phyloP scores from a whole-genome alignment of 75 land plant species.

The Picea glauca region DNA sequence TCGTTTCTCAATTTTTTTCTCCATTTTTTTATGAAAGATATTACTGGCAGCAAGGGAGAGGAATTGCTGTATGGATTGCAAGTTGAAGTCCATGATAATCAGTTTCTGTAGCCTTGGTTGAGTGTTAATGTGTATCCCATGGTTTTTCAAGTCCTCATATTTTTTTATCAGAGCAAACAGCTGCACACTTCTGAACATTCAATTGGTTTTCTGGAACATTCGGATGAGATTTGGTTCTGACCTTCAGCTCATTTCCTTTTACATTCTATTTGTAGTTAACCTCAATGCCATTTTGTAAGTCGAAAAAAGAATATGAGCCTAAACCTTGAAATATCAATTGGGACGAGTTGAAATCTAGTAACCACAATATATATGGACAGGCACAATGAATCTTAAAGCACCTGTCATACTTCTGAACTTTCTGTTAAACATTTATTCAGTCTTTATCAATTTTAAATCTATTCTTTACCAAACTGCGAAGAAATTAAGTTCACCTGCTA shows the following conservation, averaged over 20 bases:
- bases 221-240: too few species aligned
- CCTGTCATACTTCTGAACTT: neutral
- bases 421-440: neutral
- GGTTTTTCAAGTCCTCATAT: neutral
- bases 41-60: neutral
- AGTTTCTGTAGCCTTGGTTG: neutral
- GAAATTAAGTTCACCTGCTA: neutral
- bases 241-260: too few species aligned
- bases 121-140: neutral
- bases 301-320: neutral
- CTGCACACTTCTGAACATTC: too few species aligned
- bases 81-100: conserved; percentile 3
- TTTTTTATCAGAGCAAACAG: neutral
- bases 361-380: neutral
- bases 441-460: neutral
- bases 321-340: neutral
- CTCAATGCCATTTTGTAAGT: too few species aligned
- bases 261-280: too few species aligned
- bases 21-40: neutral
- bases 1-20: neutral
- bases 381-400: neutral
- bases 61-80: neutral
- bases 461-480: neutral
- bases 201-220: too few species aligned
- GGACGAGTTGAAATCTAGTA: neutral